phyloP scores from a whole-genome alignment of 2,329 filamentous ascomycete species.

The Botrytis pseudocinerea region DNA sequence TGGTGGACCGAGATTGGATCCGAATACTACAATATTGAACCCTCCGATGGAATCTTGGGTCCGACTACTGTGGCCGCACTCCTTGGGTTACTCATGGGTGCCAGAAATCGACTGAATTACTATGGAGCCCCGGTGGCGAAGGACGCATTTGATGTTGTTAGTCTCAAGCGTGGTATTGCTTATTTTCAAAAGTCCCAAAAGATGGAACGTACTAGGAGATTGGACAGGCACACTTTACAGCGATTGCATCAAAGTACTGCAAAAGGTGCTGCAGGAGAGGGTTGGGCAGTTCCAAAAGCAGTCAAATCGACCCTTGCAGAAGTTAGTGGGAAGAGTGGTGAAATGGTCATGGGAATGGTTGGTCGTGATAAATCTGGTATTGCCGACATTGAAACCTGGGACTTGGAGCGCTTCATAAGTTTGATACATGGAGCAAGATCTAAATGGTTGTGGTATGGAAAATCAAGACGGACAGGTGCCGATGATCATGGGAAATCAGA shows the following conservation, averaged over 20 bases:
- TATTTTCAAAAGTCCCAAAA: constrained; percentile 91
- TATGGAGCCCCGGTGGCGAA: constrained; percentile 82
- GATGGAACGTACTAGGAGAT: constrained; percentile 70
- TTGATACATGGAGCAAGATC: constrained; percentile 77
- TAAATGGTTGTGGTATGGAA: constrained; percentile 95
- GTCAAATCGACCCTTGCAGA: constrained; percentile 95
- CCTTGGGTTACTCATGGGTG: constrained; percentile 84
- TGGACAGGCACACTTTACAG: constrained; percentile 82
- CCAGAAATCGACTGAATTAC: constrained; percentile 83
- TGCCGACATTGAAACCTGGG: constrained; percentile 86
- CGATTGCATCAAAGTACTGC: constrained; percentile 80
- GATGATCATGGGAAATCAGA: constrained; percentile 48
- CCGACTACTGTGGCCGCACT: constrained; percentile 88
- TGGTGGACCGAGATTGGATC: constrained; percentile 96
- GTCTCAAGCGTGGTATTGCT: constrained; percentile 78
- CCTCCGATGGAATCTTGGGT: constrained; percentile 87
- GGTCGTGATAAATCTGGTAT: constrained; percentile 83
- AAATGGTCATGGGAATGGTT: constrained; percentile 95
- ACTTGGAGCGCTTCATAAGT: constrained; percentile 80
- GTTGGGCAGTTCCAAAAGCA: constrained; percentile 88
- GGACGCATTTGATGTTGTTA: constrained; percentile 84
- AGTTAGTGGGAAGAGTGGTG: constrained; percentile 88
- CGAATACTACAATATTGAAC: constrained; percentile 90
- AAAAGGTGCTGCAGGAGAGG: constrained; percentile 85
- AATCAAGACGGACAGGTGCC: constrained; percentile 65